Percentiles rank a stretch among this genome's conserved stretches.
Evolutionary conservation across 2,329 filamentous ascomycete genomes (phyloP).

Genomic region (Cercospora sp.): DNA sequence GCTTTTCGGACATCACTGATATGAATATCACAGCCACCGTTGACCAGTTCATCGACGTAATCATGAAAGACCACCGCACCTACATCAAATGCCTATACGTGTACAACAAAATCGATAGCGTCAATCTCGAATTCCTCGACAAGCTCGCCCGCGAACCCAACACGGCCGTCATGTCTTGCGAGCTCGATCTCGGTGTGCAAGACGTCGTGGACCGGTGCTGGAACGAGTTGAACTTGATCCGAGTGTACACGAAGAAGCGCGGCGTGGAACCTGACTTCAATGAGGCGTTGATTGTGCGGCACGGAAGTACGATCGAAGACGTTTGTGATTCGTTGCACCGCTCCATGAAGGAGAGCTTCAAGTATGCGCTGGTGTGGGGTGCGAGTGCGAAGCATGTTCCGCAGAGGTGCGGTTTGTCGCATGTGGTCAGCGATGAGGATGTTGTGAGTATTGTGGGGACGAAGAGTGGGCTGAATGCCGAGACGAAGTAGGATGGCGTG

Average conservation of each 20-base stretch:
- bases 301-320: conserved; percentile 87
- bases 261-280: conserved; percentile 83
- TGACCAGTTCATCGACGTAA: conserved; percentile 98
- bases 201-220: conserved; percentile 95
- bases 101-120: conserved; percentile 99
- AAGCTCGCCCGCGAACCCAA: conserved; percentile 87
- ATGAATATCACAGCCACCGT: conserved; percentile 65
- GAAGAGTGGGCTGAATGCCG: conserved; percentile 38
- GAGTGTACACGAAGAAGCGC: conserved; percentile 95
- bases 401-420: conserved; percentile 83
- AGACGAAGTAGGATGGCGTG: conserved; percentile 1
- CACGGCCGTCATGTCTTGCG: conserved; percentile 96
- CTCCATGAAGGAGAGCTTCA: conserved; percentile 96
- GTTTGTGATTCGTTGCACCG: conserved; percentile 95
- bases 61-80: conserved; percentile 98
- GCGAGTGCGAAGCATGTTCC: conserved; percentile 93
- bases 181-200: conserved; percentile 86
- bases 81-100: conserved; percentile 95
- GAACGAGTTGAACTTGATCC: conserved; percentile 85
- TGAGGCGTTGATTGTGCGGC: conserved; percentile 90
- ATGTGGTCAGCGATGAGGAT: conserved; percentile 71
- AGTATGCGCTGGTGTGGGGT: conserved; percentile 97
- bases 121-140: conserved; percentile 91
- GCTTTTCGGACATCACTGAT: background rate
- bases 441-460: conserved; percentile 63